These are phyloP conservation scores for Aphanocladium album DNA, from an alignment of 2,329 filamentous ascomycete genomes.

Conservation along the genomic window DNA sequence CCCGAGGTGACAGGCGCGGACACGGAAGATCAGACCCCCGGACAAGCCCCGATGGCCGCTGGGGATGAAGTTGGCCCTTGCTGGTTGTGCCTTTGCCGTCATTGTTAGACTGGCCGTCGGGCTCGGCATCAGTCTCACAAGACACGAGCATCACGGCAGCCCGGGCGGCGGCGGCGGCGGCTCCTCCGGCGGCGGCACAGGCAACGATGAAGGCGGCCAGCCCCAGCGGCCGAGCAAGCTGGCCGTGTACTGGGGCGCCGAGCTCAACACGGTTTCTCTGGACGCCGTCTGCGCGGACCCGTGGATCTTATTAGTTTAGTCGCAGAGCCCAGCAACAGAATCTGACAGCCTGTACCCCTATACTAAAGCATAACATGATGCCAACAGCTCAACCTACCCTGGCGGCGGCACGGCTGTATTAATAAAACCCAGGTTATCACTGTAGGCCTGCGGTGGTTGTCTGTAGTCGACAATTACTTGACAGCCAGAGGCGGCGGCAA, in stretches of 20 bases:
- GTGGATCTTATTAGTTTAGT: no score
- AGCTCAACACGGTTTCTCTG: constrained; percentile 15
- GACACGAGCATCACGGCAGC: not conserved
- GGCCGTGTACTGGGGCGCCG: constrained; percentile 19
- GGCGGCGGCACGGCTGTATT: no score
- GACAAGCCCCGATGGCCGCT: not conserved
- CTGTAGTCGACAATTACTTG: not conserved
- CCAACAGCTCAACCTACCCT: no score
- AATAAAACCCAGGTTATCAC: no score
- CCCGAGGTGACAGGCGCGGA: not conserved
- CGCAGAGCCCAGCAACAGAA: no score
- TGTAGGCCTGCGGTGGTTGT: no score
- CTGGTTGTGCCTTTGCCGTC: not conserved
- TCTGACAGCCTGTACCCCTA: no score
- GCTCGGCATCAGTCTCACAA: constrained; percentile 2
- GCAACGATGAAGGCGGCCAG: not conserved
- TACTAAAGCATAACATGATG: no score
- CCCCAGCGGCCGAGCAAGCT: constrained; percentile 9
- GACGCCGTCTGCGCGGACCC: constrained; percentile 17
- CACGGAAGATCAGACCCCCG: not conserved
- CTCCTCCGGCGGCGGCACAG: not conserved
- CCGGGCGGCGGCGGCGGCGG: not conserved
- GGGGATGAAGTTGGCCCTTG: not conserved
- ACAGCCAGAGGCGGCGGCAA: not conserved
- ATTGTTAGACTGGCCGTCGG: not conserved